A percentile compares a stretch with the other conserved stretches of the same genome.
Evolutionary conservation across 2,329 filamentous ascomycete genomes (phyloP).

Genomic region (Aureobasidium sp.): DNA sequence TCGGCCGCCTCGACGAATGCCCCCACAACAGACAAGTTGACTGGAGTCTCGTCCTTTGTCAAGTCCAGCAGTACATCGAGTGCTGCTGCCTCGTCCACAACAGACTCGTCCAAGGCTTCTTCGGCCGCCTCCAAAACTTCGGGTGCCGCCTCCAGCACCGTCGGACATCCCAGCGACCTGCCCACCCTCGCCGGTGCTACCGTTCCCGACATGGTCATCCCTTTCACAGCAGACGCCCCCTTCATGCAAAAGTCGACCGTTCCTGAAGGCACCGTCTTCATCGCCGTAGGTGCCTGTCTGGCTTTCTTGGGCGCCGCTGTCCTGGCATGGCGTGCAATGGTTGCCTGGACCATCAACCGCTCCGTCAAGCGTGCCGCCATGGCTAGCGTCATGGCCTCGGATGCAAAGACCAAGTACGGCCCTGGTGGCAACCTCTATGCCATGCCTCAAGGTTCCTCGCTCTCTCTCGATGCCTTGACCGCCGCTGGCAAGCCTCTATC

Average conservation of each 20-base stretch:
- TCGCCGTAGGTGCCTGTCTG: conserved; percentile 81
- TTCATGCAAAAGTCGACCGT: conserved; percentile 84
- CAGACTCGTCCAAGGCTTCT: not conserved
- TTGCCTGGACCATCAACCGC: conserved; percentile 86
- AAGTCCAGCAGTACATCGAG: not conserved
- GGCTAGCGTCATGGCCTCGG: conserved; percentile 60
- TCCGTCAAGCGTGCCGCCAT: conserved; percentile 82
- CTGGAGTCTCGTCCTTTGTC: not conserved
- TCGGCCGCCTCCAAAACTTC: not conserved
- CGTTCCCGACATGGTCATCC: conserved; percentile 66
- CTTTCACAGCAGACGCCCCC: conserved; percentile 74
- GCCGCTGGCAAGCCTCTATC: conserved; percentile 2
- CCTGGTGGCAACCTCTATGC: conserved; percentile 58
- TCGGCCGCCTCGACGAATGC: not conserved
- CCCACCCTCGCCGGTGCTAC: conserved; percentile 52
- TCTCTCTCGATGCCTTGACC: conserved; percentile 19
- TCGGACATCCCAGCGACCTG: conserved; percentile 32
- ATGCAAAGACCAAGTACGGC: conserved; percentile 51
- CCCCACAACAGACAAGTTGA: conserved; percentile 4
- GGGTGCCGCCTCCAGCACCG: not conserved
- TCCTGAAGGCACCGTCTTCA: conserved; percentile 93
- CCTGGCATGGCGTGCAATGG: conserved; percentile 77
- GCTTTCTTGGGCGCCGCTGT: conserved; percentile 77
- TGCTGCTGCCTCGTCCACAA: not conserved
- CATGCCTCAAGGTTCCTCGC: conserved; percentile 45